These are phyloP conservation scores for Biscogniauxia sp. DNA, from an alignment of 2,329 filamentous ascomycete genomes.

Conservation along the genomic window DNA sequence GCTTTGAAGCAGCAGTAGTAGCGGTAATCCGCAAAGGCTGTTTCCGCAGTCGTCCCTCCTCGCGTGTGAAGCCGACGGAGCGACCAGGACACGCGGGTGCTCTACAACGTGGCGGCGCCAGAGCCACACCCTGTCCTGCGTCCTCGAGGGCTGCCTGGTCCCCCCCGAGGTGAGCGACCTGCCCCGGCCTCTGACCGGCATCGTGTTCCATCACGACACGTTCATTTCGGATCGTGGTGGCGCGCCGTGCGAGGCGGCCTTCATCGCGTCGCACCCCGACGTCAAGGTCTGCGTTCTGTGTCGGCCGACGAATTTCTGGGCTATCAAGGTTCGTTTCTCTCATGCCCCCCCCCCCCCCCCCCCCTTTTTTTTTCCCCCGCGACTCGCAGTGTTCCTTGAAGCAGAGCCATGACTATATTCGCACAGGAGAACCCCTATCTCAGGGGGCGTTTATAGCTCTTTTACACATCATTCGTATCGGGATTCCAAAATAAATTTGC, in stretches of 20 bases:
- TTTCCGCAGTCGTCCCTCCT: background rate
- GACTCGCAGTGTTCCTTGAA: too few species aligned
- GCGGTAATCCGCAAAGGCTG: background rate
- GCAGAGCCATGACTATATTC: too few species aligned
- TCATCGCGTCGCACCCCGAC: conserved; percentile 42
- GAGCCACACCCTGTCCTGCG: conserved; percentile 56
- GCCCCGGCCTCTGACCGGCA: conserved; percentile 51
- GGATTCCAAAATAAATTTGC: too few species aligned
- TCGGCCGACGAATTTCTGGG: conserved; percentile 49
- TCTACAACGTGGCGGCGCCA: conserved; percentile 52
- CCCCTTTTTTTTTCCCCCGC: too few species aligned
- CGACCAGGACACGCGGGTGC: conserved; percentile 34
- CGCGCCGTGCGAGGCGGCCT: conserved; percentile 59
- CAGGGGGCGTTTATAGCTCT: too few species aligned
- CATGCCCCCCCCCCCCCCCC: background rate
- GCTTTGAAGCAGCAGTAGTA: too few species aligned
- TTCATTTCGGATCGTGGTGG: conserved; percentile 48
- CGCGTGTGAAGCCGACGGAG: background rate
- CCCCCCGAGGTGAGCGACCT: conserved; percentile 35
- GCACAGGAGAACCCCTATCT: too few species aligned
- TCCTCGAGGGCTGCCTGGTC: conserved; percentile 57
- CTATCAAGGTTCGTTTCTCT: conserved; percentile 33
- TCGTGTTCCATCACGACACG: conserved; percentile 65
- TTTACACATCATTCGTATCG: too few species aligned
- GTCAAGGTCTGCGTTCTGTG: conserved; percentile 54